Evolutionary conservation across 345 rosid genomes (phyloP).

Genomic region (Melaleuca alternifolia): DNA sequence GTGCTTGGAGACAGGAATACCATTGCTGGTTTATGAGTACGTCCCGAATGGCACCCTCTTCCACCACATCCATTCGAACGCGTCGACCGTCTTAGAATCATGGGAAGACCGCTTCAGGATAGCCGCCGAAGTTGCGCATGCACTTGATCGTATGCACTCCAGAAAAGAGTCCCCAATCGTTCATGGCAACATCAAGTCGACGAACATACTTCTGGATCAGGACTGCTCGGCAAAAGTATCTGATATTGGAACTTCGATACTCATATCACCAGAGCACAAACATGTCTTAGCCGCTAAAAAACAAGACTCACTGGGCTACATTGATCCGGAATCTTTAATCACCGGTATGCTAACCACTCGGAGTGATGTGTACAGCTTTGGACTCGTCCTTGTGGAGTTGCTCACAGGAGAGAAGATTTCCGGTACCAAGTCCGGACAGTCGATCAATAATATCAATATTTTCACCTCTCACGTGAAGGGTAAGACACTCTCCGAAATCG

Average conservation of each 20-base stretch:
- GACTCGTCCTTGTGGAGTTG: neutral
- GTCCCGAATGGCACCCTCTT: neutral
- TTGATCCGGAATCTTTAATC: neutral
- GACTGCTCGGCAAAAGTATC: neutral
- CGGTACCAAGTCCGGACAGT: neutral
- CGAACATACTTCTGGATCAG: neutral
- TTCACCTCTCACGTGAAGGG: neutral
- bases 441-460: neutral
- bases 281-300: neutral
- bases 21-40: neutral
- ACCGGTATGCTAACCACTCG: neutral
- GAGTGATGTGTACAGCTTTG: neutral
- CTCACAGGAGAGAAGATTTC: neutral
- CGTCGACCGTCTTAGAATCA: neutral
- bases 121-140: neutral
- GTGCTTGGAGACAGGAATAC: neutral
- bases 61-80: neutral
- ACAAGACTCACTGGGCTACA: neutral
- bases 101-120: neutral
- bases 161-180: accelerated
- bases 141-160: neutral
- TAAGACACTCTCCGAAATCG: neutral
- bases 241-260: neutral
- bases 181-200: neutral
- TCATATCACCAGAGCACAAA: neutral